Percentiles rank a stretch among this genome's conserved stretches.
These are phyloP conservation scores for Globisporangium barbulae DNA, from an alignment of 352 stramenopile genomes.

Conservation along the genomic window DNA sequence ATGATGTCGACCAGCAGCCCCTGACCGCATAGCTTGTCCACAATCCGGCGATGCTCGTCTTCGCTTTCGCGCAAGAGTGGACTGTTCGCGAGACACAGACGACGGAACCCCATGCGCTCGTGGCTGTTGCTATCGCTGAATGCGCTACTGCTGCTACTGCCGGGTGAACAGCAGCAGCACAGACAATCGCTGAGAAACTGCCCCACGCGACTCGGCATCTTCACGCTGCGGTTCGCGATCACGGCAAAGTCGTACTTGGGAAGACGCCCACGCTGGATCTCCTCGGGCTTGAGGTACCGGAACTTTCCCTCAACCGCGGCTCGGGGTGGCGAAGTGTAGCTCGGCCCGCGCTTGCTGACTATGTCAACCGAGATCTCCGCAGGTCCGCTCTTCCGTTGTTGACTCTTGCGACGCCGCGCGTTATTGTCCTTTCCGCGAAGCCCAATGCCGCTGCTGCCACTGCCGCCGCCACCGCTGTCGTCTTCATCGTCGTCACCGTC, in stretches of 20 bases:
- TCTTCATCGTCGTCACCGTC: conserved; percentile 27
- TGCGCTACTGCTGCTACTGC: conserved; percentile 14
- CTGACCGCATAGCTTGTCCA: conserved; percentile 71
- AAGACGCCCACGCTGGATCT: conserved; percentile 58
- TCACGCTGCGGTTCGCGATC: conserved; percentile 70
- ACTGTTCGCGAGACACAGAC: conserved; percentile 57
- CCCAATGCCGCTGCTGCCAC: conserved; percentile 13
- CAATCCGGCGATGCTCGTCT: conserved; percentile 77
- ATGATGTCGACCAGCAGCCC: conserved; percentile 81
- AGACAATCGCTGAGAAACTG: conserved; percentile 26
- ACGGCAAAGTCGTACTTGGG: conserved; percentile 79
- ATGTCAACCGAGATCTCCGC: conserved; percentile 9
- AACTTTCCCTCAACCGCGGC: conserved; percentile 42
- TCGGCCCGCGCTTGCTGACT: conserved; percentile 6
- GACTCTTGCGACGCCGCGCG: conserved; percentile 15
- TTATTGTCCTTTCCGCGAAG: background rate
- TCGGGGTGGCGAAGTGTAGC: conserved; percentile 28
- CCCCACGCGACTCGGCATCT: conserved; percentile 30
- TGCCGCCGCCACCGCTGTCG: conserved; percentile 24
- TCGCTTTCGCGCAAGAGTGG: conserved; percentile 58
- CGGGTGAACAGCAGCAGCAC: conserved; percentile 35
- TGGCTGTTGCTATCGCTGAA: conserved; percentile 34
- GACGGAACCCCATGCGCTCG: conserved; percentile 54
- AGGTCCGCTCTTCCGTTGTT: conserved; percentile 16
- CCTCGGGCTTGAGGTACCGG: conserved; percentile 77